These are phyloP conservation scores for Melastoma candidum DNA, from an alignment of 441 rosid genomes.

Conservation along the genomic window DNA sequence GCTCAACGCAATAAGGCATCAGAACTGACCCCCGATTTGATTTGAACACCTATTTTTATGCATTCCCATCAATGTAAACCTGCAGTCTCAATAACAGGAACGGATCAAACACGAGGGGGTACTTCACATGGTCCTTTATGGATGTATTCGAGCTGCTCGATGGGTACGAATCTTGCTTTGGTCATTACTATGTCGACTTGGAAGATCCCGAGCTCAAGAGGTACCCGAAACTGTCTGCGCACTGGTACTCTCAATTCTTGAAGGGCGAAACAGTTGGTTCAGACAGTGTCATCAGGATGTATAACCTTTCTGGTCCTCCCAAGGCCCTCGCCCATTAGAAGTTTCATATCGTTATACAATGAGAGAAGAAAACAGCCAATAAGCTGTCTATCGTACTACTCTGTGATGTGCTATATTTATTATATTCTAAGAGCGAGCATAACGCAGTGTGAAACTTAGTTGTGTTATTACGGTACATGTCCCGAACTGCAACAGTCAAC, in stretches of 20 bases:
- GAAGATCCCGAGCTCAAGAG: slow-evolving; percentile 16
- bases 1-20: slow-evolving; percentile 51
- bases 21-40: not conserved
- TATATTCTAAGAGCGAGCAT: too few species aligned
- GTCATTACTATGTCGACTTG: slow-evolving; percentile 16
- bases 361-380: too few species aligned
- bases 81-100: slow-evolving; percentile 6
- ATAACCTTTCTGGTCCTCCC: not conserved
- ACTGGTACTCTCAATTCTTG: slow-evolving; percentile 15
- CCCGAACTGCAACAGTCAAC: too few species aligned
- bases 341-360: too few species aligned
- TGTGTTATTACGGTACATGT: too few species aligned
- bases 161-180: slow-evolving; percentile 9
- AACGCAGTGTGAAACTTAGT: too few species aligned
- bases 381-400: too few species aligned
- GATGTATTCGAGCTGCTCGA: slow-evolving; percentile 14
- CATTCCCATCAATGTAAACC: not conserved
- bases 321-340: not conserved
- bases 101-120: slow-evolving; percentile 16
- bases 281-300: not conserved
- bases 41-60: not conserved
- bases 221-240: slow-evolving; percentile 13
- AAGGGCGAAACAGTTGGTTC: slow-evolving; percentile 10
- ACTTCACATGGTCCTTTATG: slow-evolving; percentile 20
- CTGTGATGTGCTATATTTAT: too few species aligned